Evolutionary conservation across 306 rosid species (phyloP), one percentile per base, ranked within the genome.

Genomic region (Casuarina glauca): DNA sequence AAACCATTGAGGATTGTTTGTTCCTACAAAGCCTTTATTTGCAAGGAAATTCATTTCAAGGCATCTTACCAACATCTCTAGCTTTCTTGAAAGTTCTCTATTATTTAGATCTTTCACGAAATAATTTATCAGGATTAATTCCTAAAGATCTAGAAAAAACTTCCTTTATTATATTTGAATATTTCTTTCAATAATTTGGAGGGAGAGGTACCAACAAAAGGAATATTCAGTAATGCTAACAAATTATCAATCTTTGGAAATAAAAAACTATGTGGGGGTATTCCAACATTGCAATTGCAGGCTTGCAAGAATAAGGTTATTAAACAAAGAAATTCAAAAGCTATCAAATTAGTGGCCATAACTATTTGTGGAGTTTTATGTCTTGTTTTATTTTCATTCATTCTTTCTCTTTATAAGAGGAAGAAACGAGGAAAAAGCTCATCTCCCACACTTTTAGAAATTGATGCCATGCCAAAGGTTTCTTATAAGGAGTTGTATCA

Each of bases 21-120:
- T 67, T 53, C n/a, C 26, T 87, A 44, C 88, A 80, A 41, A n/a
- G 16, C 45, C 80, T 87, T 35, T 19, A 58, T 51, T 54, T 87
- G 9, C 67, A 80, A 19, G 82, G 77, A 0, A 87, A 82, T 39
- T 75, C n/a, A 11, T 80, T 89, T 32, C 19, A 3, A 2, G 80
- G 84, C 45, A 78, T 0, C 48, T 49, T 85, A 48, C 91, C 93
- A 55, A 55, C 86, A 15, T 55, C 82, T 36, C 38, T 84, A 55
- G 80, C 74, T 75, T 75, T 82, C 60, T 39, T 82, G 49, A 82
- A 17, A 26, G 32, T 26, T 26, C 32, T 26, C 1, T 26, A 26
- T 26, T 26, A 26, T 26, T 26, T 26, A 26, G 32, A 26, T 26
- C 32, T 26, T 26, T 26, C 32, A 26, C 32, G 32, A 26, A 26